These are phyloP conservation scores for Lyophyllum decastes DNA, from an alignment of 768 basidiomycete genomes.

Conservation along the genomic window DNA sequence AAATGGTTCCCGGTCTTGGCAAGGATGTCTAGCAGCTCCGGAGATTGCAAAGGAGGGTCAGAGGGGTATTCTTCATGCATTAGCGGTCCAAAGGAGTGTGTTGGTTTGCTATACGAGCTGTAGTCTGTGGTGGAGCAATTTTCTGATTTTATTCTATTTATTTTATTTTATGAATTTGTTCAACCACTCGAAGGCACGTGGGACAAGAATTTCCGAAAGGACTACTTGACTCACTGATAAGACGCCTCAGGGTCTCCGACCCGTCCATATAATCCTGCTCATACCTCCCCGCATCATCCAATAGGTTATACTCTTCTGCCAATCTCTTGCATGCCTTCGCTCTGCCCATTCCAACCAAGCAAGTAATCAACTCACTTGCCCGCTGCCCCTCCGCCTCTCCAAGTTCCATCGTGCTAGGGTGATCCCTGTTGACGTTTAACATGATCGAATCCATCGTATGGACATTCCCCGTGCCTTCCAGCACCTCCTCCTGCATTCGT, in stretches of 20 bases:
- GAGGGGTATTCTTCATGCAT: no score
- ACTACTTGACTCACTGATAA: neutral
- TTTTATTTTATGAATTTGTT: no score
- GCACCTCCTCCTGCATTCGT: conserved; percentile 13
- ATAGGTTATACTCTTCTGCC: conserved; percentile 14
- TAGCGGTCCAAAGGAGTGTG: no score
- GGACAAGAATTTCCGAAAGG: no score
- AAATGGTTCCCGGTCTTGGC: no score
- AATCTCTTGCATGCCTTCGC: conserved; percentile 19
- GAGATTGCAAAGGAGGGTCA: no score
- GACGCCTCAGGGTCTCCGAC: conserved; percentile 1
- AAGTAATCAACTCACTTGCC: conserved; percentile 17
- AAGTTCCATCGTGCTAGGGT: conserved; percentile 26
- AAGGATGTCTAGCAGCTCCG: no score
- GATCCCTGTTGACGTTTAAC: conserved; percentile 22
- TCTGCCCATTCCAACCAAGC: conserved; percentile 20
- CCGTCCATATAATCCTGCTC: conserved; percentile 8
- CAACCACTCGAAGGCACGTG: no score
- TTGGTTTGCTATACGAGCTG: no score
- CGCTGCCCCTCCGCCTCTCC: conserved; percentile 14
- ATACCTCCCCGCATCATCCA: conserved; percentile 16
- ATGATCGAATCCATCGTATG: conserved; percentile 21
- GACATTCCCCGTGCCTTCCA: conserved; percentile 4
- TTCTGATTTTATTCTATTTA: no score
- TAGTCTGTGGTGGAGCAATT: no score